These are phyloP conservation scores for Sphaerulina populicola DNA, from an alignment of 2,329 filamentous ascomycete species.

Conservation along the genomic window DNA sequence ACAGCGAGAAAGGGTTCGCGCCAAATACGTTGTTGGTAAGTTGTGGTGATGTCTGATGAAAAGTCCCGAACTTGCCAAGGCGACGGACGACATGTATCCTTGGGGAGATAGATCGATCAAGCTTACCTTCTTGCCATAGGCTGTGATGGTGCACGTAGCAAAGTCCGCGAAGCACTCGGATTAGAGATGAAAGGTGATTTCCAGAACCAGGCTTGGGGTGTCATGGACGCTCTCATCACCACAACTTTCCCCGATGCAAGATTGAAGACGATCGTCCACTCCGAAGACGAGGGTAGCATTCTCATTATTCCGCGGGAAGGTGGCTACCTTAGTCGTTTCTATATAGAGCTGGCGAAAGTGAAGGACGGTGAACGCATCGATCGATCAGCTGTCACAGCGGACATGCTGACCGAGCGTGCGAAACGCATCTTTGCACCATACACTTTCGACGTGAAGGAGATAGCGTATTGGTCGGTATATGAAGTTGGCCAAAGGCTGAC, in stretches of 20 bases:
- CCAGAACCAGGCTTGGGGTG: conserved; percentile 33
- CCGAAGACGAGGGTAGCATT: conserved; percentile 59
- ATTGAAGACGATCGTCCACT: conserved; percentile 45
- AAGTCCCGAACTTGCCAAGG: too few species aligned
- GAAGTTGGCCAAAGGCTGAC: conserved; percentile 50
- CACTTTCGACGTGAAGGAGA: conserved; percentile 54
- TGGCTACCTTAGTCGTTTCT: conserved; percentile 30
- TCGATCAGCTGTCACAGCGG: conserved; percentile 54
- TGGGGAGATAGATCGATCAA: too few species aligned
- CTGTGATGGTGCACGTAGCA: conserved; percentile 32
- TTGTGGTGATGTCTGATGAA: too few species aligned
- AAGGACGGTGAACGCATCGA: conserved; percentile 46
- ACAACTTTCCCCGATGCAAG: conserved; percentile 47
- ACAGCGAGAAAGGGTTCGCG: conserved; percentile 26
- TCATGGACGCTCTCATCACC: conserved; percentile 31
- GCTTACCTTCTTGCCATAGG: too few species aligned
- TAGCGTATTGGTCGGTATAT: conserved; percentile 61
- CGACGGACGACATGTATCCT: too few species aligned
- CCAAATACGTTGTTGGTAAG: conserved; percentile 31
- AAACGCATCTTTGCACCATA: conserved; percentile 60
- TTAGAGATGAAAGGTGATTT: conserved; percentile 32
- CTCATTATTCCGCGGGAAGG: conserved; percentile 60
- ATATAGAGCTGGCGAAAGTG: conserved; percentile 34
- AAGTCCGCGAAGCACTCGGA: conserved; percentile 27
- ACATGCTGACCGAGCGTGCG: conserved; percentile 55